Base-by-base conservation (phyloP, 441 rosid genomes). In the Oxalis stricta region DNA sequence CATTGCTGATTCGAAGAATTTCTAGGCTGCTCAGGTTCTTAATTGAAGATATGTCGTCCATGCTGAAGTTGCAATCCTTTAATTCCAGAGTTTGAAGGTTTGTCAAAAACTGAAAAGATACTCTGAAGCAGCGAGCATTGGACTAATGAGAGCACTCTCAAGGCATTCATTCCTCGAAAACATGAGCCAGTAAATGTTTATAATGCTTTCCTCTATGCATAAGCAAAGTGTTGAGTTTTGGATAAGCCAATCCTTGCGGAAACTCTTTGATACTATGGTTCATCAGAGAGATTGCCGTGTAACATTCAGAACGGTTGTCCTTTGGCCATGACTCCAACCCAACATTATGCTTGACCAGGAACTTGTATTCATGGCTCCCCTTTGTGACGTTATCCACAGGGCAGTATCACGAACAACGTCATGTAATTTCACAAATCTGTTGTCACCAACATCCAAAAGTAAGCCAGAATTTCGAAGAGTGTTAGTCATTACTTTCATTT, bases 401-500 rank as follows among this genome's bases (percentile, higher is more conserved):
- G 52, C 46, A 35, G 38, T 20, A 33, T 44, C 66, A 14, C 40
- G 57, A 35, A 61, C 41, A 2, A 50, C 16, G 10, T 61, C 60
- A 33, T 44, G 61, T 53, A 61, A 49, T 14, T 12, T 49, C 7
- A 31, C 45, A 13, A 17, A 1, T 10, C 20, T 14, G 33, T 23
- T 32, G 9, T 10, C 18, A 10, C 15, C 44, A 4, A 36, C 8
- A 7, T 35, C 49, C 26, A 41, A 29, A n/a, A 61, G 7, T 34
- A 61, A 23, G n/a, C 51, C 17, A 15, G 61, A 50, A 2, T 10
- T 33, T 45, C 28, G 30, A 5, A 61, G 53, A 1, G 19, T 16
- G 2, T 4, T 7, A 3, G 50, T 1, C 4, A 17, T 16, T 5
- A 5, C 53, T 7, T 2, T 4, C 6, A 48, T 10, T 35, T 29